Conservation (phyloP, 2,329 filamentous ascomycete species). For the Arthrobotrys entomopaga region DNA sequence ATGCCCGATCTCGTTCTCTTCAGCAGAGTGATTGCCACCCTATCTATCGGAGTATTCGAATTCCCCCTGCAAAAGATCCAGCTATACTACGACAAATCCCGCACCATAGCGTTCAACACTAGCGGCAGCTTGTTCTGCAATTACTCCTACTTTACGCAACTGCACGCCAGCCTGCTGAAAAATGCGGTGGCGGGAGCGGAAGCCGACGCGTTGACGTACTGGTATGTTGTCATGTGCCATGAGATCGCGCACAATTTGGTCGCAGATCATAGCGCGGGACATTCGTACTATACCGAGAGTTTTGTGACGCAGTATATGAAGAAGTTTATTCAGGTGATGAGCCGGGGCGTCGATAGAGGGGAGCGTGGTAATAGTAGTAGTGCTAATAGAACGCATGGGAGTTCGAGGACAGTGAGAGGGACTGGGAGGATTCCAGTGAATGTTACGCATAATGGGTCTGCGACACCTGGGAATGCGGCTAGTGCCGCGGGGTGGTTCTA, state of each 20-base stretch:
- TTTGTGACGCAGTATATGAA: slow-evolving; percentile 53
- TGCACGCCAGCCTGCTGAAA: slow-evolving; percentile 54
- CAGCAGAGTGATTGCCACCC: slow-evolving; percentile 74
- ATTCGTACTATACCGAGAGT: slow-evolving; percentile 54
- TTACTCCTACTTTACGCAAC: slow-evolving; percentile 63
- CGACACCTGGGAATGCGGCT: slow-evolving; percentile 8
- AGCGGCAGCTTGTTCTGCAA: slow-evolving; percentile 93
- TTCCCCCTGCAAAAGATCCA: slow-evolving; percentile 77
- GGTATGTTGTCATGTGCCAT: slow-evolving; percentile 96
- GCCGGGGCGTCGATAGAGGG: slow-evolving; percentile 19
- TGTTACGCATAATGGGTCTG: background rate
- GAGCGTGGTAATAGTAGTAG: background rate
- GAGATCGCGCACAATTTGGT: slow-evolving; percentile 96
- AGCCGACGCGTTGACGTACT: slow-evolving; percentile 80
- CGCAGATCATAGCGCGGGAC: slow-evolving; percentile 56
- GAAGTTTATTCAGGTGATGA: slow-evolving; percentile 29
- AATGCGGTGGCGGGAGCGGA: slow-evolving; percentile 63
- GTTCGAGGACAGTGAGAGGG: background rate
- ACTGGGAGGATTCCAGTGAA: slow-evolving; percentile 37
- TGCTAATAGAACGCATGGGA: background rate
- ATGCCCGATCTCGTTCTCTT: slow-evolving; percentile 74
- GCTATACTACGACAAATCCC: slow-evolving; percentile 83
- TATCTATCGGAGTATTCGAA: slow-evolving; percentile 74
- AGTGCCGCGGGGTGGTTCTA: slow-evolving; percentile 48
- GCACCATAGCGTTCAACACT: slow-evolving; percentile 93